Base-by-base conservation (phyloP, 2,329 filamentous ascomycete genomes). In the Chalaropsis thielavioides region DNA sequence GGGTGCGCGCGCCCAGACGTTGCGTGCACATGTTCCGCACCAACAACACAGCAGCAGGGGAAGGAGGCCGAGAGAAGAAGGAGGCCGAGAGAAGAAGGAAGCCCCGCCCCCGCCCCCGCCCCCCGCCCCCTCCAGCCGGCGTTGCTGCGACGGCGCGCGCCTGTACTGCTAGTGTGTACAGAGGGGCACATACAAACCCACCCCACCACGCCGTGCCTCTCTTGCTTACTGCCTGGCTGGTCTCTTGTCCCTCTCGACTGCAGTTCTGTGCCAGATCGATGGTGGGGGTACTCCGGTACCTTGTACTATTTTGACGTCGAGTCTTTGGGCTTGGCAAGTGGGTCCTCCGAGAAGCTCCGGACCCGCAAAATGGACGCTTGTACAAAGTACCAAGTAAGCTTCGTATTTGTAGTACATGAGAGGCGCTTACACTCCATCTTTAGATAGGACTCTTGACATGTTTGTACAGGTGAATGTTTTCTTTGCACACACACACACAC, bases 1-100 rank as follows among this genome's bases (percentile, higher is more conserved):
- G 60, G 59, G 59, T 44, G 31, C 64, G 19, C 46, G 46, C 41
- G 64, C 59, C 64, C 59, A 62, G 64, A 62, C 58, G 27, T 43
- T 44, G 59, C 15, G 38, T 11, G n/a, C n/a, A n/a, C 38, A 43
- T 43, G 54, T 27, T 38, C 54, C 54, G 27, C 54, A 56, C 22
- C 51, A 56, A 56, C n/a, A n/a, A n/a, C n/a, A n/a, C n/a, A 27
- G 27, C 24, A 31, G 17, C 7, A 56, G 51, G 27, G 15, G 51
- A 56, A 7, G 27, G 51, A 59, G 17, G 13, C 35, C 0, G 7
- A 49, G 22, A 22, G 3, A 49, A 22, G 17, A 49, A 11, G 22
- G 19, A 49, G 19, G 6, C 19, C 46, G 46, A 11, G 46, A 6
- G 31, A 6, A 6, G 31, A 31, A 31, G 31, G 31, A 31, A 31